Conservation (phyloP, 2,329 filamentous ascomycete genomes). For the Talaromyces albobiverticillius region DNA sequence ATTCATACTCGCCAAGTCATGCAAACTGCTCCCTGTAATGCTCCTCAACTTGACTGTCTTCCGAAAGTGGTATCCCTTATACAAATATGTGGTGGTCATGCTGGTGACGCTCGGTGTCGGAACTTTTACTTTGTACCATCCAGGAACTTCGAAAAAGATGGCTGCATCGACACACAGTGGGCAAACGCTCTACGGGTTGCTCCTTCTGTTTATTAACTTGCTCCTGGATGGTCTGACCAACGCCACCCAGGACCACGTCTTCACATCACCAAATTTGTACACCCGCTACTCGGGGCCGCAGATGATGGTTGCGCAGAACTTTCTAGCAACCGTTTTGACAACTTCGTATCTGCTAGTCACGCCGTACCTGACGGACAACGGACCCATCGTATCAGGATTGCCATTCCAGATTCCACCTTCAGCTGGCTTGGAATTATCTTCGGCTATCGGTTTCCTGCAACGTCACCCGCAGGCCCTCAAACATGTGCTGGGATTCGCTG, state of each 20-base stretch:
- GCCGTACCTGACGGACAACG: slow-evolving; percentile 67
- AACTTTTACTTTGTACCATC: slow-evolving; percentile 85
- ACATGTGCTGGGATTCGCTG: slow-evolving; percentile 85
- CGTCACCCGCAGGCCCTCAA: slow-evolving; percentile 77
- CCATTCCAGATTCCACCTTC: slow-evolving; percentile 58
- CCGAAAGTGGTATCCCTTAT: slow-evolving; percentile 81
- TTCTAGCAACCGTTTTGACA: slow-evolving; percentile 79
- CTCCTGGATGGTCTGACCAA: slow-evolving; percentile 96
- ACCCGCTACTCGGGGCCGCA: slow-evolving; percentile 83
- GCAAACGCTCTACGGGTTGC: slow-evolving; percentile 66
- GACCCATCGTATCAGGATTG: slow-evolving; percentile 62
- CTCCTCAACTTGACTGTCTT: slow-evolving; percentile 91
- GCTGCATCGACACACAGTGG: slow-evolving; percentile 57
- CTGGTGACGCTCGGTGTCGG: slow-evolving; percentile 90
- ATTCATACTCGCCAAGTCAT: slow-evolving; percentile 94
- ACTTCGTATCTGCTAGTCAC: slow-evolving; percentile 70
- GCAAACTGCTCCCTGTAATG: slow-evolving; percentile 99
- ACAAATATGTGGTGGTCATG: slow-evolving; percentile 93
- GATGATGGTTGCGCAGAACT: slow-evolving; percentile 99
- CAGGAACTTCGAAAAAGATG: slow-evolving; percentile 59
- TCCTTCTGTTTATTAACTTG: slow-evolving; percentile 82
- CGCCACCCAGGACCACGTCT: slow-evolving; percentile 94
- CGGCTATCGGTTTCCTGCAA: slow-evolving; percentile 77
- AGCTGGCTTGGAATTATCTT: slow-evolving; percentile 70
- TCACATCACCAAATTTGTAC: slow-evolving; percentile 61